phyloP scores from a whole-genome alignment of 164 flowering plant species.

The Vitis rotundifolia region DNA sequence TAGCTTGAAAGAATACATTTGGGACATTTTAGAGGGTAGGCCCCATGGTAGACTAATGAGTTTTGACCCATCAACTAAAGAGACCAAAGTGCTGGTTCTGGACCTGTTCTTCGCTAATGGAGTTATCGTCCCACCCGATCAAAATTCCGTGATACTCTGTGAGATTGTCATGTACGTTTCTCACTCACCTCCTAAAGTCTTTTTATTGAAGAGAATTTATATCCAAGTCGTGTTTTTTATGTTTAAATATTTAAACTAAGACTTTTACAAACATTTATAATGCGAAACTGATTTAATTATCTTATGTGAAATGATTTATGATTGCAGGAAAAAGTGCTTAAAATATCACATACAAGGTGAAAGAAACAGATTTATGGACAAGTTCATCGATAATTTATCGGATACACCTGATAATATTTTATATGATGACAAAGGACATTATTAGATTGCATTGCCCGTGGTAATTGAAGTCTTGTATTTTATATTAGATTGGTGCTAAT shows the following conservation, averaged over 20 bases:
- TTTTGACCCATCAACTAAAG: conserved; percentile 54
- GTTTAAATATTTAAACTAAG: no score
- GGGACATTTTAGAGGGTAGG: conserved; percentile 66
- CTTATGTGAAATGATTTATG: no score
- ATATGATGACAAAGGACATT: conserved; percentile 64
- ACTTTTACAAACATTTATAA: no score
- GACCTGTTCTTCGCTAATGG: conserved; percentile 90
- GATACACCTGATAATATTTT: conserved; percentile 76
- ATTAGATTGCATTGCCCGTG: conserved; percentile 57
- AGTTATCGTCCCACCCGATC: conserved; percentile 64
- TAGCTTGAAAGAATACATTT: conserved; percentile 14
- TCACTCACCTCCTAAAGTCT: background rate
- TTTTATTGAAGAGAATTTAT: no score
- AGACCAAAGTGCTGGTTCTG: conserved; percentile 47
- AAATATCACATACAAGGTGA: conserved; percentile 57
- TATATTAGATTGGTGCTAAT: no score
- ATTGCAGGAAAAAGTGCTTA: conserved; percentile 69
- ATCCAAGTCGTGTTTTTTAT: no score
- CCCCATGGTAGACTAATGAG: conserved; percentile 84
- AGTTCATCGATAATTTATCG: conserved; percentile 54
- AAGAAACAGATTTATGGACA: conserved; percentile 51
- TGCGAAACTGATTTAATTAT: no score
- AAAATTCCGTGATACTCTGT: conserved; percentile 58
- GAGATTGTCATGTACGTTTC: conserved; percentile 59
- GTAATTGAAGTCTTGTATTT: conserved; percentile 22